Percentiles rank a stretch among this genome's conserved stretches.
These are phyloP conservation scores for Beauveria varroae DNA, from an alignment of 2,329 filamentous ascomycete genomes.

Conservation along the genomic window DNA sequence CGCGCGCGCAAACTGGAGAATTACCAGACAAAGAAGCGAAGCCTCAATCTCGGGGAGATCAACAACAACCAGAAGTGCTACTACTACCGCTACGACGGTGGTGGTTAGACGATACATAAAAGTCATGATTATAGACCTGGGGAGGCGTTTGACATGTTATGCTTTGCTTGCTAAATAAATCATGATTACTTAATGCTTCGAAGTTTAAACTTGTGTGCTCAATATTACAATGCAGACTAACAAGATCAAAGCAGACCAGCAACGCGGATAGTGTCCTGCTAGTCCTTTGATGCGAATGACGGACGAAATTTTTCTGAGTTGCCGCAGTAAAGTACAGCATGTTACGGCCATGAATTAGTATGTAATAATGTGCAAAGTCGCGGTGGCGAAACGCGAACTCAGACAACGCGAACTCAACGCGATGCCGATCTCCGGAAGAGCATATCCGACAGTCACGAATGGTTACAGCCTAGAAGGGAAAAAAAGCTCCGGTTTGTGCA, in stretches of 20 bases:
- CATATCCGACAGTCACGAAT: no score
- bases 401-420: neutral
- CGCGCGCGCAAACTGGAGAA: slow-evolving; percentile 59
- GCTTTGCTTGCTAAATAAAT: neutral
- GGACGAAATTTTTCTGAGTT: neutral
- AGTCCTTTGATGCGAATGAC: neutral
- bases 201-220: neutral
- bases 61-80: slow-evolving; percentile 65
- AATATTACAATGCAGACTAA: no score
- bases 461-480: neutral
- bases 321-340: neutral
- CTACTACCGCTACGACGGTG: slow-evolving; percentile 42
- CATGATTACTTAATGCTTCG: neutral
- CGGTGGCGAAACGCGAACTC: neutral
- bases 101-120: slow-evolving; percentile 28
- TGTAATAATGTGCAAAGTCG: neutral
- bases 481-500: neutral
- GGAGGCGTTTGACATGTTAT: slow-evolving; percentile 6
- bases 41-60: slow-evolving; percentile 64
- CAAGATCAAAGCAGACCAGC: no score
- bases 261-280: no score
- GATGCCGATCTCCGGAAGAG: neutral
- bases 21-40: slow-evolving; percentile 52
- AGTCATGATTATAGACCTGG: slow-evolving; percentile 4
- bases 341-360: no score